These are phyloP conservation scores for Pseudogymnoascus sp. DNA, from an alignment of 2,329 filamentous ascomycete genomes.

Conservation along the genomic window DNA sequence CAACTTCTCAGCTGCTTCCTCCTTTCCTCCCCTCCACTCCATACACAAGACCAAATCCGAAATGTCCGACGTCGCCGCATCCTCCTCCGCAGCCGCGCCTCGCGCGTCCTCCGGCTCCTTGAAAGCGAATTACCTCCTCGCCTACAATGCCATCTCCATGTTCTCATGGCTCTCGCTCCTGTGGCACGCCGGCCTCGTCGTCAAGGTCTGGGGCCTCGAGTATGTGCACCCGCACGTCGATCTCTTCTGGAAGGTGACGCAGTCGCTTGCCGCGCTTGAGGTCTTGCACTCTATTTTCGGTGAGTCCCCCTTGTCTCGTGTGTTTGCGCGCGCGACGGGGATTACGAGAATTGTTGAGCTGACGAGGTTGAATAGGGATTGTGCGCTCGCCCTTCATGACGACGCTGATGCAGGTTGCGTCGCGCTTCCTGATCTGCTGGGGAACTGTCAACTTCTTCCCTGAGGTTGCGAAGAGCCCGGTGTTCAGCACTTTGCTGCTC, in stretches of 20 bases:
- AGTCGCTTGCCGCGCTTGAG: constrained; percentile 77
- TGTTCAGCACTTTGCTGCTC: constrained; percentile 70
- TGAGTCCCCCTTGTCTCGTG: constrained; percentile 34
- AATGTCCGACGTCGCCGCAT: not conserved
- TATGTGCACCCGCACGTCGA: constrained; percentile 56
- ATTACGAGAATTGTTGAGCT: constrained; percentile 13
- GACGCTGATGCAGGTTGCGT: constrained; percentile 82
- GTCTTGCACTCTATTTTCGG: constrained; percentile 72
- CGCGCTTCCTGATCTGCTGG: constrained; percentile 84
- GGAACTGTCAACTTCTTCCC: constrained; percentile 70
- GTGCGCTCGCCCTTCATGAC: constrained; percentile 81
- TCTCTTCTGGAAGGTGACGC: constrained; percentile 67
- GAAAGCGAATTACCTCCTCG: constrained; percentile 64
- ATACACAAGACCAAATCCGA: not conserved
- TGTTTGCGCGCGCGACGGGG: not conserved
- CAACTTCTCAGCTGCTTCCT: not conserved
- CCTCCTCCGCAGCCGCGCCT: not conserved
- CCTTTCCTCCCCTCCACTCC: constrained; percentile 2
- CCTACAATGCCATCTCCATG: constrained; percentile 77
- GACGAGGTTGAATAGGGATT: constrained; percentile 47
- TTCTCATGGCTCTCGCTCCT: constrained; percentile 73
- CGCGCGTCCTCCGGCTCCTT: constrained; percentile 32
- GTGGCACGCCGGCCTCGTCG: constrained; percentile 52
- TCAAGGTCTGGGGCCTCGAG: constrained; percentile 46
- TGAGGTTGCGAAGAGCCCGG: constrained; percentile 49